These are phyloP conservation scores for Xylaria sp. DNA, from an alignment of 2,329 filamentous ascomycete genomes.

Conservation along the genomic window DNA sequence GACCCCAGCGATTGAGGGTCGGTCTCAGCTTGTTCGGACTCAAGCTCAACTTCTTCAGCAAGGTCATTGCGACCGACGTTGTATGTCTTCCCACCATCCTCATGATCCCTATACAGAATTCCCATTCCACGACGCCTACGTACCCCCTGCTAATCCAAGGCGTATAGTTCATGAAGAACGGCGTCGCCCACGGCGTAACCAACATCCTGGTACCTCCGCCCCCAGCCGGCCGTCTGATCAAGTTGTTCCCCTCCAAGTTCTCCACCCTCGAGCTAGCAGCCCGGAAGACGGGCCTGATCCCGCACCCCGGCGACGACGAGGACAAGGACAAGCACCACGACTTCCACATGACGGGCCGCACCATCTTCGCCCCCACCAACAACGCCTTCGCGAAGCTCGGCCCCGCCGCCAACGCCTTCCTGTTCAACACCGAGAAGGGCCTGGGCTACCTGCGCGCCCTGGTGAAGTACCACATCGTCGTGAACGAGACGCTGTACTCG, in stretches of 20 bases:
- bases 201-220: slow-evolving; percentile 81
- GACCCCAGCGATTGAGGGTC: slow-evolving; percentile 78
- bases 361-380: slow-evolving; percentile 85
- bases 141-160: slow-evolving; percentile 15
- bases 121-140: neutral
- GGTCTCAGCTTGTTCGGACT: slow-evolving; percentile 72
- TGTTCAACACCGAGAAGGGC: slow-evolving; percentile 81
- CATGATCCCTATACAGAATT: neutral
- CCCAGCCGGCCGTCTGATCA: slow-evolving; percentile 60
- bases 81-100: slow-evolving; percentile 57
- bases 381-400: slow-evolving; percentile 82
- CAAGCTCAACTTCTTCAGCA: slow-evolving; percentile 80
- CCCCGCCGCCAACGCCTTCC: slow-evolving; percentile 78
- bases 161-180: slow-evolving; percentile 75
- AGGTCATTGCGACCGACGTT: slow-evolving; percentile 76
- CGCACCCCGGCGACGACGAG: slow-evolving; percentile 53
- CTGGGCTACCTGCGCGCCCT: slow-evolving; percentile 80
- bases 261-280: slow-evolving; percentile 82
- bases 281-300: slow-evolving; percentile 75
- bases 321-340: slow-evolving; percentile 61
- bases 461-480: slow-evolving; percentile 52
- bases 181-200: slow-evolving; percentile 82
- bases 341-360: slow-evolving; percentile 70
- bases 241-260: slow-evolving; percentile 79
- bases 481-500: slow-evolving; percentile 68